Evolutionary conservation across 2,329 filamentous ascomycete species (phyloP), one percentile per base, ranked within the genome.

Genomic region (Pseudogymnoascus sp.): DNA sequence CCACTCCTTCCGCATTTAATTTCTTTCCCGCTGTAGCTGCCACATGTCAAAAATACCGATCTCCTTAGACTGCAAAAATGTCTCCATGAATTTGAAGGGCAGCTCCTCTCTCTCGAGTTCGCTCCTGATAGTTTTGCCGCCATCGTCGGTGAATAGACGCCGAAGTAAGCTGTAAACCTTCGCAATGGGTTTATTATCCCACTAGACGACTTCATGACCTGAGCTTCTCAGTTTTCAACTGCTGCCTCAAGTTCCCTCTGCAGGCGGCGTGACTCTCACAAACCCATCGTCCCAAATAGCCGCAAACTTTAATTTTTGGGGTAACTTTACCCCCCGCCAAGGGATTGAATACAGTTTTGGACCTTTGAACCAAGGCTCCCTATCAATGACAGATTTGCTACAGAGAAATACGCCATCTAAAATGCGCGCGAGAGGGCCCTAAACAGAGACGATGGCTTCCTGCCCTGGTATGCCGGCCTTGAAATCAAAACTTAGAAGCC

Each of bases 301-400:
- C 0, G 75, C 76, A 59, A 77, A 71, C 26, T 72, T 69, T 16
- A 77, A 66, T 62, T 74, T 76, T 60, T 70, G 70, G 6, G 74
- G 74, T 0, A n/a, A 14, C 16, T 59, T 6, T n/a, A 62, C 56
- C 59, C 69, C 70, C 63, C 71, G 71, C 75, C 75, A 77, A 2
- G 75, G 75, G n/a, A 76, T 70, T 2, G 74, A 71, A 16, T 75
- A 40, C 56, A 72, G 71, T 65, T 77, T 76, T 24, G 75, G 74
- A 64, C 77, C 75, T 31, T 71, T 65, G n/a, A 63, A 71, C 75
- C 75, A 77, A 1, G 74, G 75, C 38, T 71, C 63, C 2, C 69
- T 63, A 24, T 72, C 74, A 24, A 76, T 68, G 13, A 77, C 68
- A 0, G 74, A 70, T 65, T 70, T 68, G 60, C 73, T 75, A 66